Base-by-base conservation (phyloP, 345 rosid species). In the Litchi chinensis region DNA sequence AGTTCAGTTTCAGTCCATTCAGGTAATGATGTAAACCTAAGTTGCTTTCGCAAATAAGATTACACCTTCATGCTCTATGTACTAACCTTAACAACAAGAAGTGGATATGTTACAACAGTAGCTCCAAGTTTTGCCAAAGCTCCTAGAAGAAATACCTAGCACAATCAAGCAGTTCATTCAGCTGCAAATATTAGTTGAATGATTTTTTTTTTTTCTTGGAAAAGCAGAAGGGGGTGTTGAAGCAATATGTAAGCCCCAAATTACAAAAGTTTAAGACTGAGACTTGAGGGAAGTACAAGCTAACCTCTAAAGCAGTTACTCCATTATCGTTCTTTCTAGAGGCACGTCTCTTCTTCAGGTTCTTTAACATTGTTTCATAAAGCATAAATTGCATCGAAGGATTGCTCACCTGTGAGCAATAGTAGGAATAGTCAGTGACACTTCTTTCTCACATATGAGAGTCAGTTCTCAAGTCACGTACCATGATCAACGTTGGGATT, bases 101-200 rank as follows among this genome's bases (percentile, higher is more conserved):
- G 95, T 78, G 99, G 99, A 88, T 96, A 94, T 46, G 98, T 96
- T 60, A 92, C 90, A 50, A 93, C 86, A 69, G 99, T 96, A 64
- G 99, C 99, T 81, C 98, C 99, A 13, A 96, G 98, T 88, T 96
- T 96, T 62, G 99, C 99, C 83, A 94, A 60, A 81, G 99, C 98
- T 83, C 99, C 99, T 41, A 96, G 93, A 65, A 96, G 88, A 86
- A 96, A 96, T 82, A 91, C 87, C 99, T 93, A 76, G n/a, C 76
- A 84, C 57, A 75, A 82, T 32, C 22, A 68, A 76, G 76, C 75
- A 77, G 78, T 46, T 73, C 5, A 40, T 66, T 82, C 64, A 78
- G 68, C 44, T 54, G 40, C 44, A 28, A 21, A n/a, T 79, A 66
- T 41, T 19, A 63, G 70, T 46, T 24, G 39, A 76, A 48, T 46